Evolutionary conservation across 176 grass and related monocot species (phyloP).

Genomic region (Puya raimondii): DNA sequence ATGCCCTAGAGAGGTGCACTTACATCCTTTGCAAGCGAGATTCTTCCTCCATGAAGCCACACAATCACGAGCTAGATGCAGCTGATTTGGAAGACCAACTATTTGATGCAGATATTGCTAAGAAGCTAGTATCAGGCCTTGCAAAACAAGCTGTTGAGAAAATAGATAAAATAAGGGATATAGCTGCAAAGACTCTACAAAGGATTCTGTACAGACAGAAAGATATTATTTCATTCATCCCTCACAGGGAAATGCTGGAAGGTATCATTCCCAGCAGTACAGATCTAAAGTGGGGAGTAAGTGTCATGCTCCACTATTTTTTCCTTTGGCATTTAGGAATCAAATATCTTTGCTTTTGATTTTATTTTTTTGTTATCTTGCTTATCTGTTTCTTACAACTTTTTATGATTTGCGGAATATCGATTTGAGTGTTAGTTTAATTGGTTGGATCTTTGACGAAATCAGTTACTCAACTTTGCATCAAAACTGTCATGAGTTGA

Average conservation of each 20-base stretch:
- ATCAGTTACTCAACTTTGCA: no score
- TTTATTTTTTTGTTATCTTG: not conserved
- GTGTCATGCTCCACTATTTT: constrained; percentile 14
- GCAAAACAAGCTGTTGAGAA: constrained; percentile 94
- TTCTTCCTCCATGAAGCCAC: constrained; percentile 7
- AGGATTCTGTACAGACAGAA: constrained; percentile 73
- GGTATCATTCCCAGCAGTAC: constrained; percentile 50
- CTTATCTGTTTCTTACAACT: no score
- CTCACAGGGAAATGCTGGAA: constrained; percentile 60
- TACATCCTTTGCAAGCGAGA: constrained; percentile 77
- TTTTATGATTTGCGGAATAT: no score
- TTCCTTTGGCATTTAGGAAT: not conserved
- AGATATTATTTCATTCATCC: constrained; percentile 50
- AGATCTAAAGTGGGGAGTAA: constrained; percentile 76
- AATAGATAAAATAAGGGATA: constrained; percentile 92
- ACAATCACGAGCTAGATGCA: constrained; percentile 22
- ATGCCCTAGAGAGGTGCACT: constrained; percentile 66
- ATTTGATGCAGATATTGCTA: constrained; percentile 57
- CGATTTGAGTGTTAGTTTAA: no score
- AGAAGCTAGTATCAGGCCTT: constrained; percentile 60
- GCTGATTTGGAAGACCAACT: constrained; percentile 13
- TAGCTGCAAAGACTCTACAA: constrained; percentile 62
- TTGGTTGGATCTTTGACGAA: no score
- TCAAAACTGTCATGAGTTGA: no score
- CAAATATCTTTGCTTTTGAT: not conserved